Base-by-base conservation (phyloP, 768 basidiomycete genomes). In the Collybia sp. region DNA sequence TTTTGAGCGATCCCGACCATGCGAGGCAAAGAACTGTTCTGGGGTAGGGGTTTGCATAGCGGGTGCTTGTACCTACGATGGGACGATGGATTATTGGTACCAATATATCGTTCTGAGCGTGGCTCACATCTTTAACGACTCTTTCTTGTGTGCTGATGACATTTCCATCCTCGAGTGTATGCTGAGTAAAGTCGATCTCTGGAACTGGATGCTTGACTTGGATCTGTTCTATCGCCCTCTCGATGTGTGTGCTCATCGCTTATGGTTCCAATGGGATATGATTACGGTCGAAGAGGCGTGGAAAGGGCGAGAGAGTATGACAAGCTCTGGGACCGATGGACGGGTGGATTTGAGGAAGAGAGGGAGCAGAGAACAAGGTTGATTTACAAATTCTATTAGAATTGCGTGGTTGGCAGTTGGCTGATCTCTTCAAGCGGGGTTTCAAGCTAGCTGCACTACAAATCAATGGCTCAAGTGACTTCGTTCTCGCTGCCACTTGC, bases 121-220 rank as follows among this genome's bases (percentile, higher is more conserved):
- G 17, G 67, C 83, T 55, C 55, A 95, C 93, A 71, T 98, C 95
- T 68, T 97, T 97, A 59, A 97, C 82, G 39, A 96, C 91, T 55
- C 95, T 81, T 66, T 97, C 94, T 58, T 92, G 90, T 10, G 96
- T 98, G 67, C 83, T 89, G 58, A 96, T 86, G 42, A 83, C 74
- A 56, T 79, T 85, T 18, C 96, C 96, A 67, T 96, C 93, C 49
- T 98, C 96, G 50, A 95, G 82, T 50, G 82, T 71, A 66, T 97
- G 93, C 57, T 90, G 88, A 4, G 94, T 93, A 60, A 86, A 95
- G 74, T 97, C 93, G 63, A 92, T 76, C 42, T 81, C 76, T 12
- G 80, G 78, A 6, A 81, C 65, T 25, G 73, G 66, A 46, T 65
- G 65, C 46, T 72, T 75, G 55, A 67, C 71, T 53, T 73, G 71